Evolutionary conservation across 2,329 filamentous ascomycete genomes (phyloP).

Genomic region (Diaporthe sp.): DNA sequence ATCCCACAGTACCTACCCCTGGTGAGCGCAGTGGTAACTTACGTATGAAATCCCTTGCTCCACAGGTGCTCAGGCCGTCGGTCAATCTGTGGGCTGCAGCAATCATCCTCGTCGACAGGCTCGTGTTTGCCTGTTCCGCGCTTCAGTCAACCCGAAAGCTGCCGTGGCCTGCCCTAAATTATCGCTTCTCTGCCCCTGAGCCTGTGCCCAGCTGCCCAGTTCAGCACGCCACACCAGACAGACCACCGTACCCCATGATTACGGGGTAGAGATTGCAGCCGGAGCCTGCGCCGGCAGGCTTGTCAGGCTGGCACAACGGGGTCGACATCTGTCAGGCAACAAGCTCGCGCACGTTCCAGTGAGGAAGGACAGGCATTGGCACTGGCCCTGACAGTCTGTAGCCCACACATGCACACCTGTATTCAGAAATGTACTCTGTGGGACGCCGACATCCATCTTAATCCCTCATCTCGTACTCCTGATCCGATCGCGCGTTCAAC

Average conservation of each 20-base stretch:
- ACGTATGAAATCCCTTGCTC: background rate
- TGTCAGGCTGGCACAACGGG: background rate
- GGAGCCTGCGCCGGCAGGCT: background rate
- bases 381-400: background rate
- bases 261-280: background rate
- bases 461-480: background rate
- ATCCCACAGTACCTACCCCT: background rate
- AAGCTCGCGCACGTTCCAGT: background rate
- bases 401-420: too few relatives aligned
- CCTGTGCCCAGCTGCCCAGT: background rate
- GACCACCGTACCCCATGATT: background rate
- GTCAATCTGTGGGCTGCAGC: constrained; percentile 15
- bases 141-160: background rate
- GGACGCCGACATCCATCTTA: background rate
- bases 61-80: constrained; percentile 2
- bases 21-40: background rate
- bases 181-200: background rate
- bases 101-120: constrained; percentile 2
- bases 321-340: background rate
- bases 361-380: background rate
- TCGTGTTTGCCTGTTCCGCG: constrained; percentile 8
- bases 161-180: background rate
- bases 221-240: background rate
- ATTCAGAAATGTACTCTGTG: background rate
- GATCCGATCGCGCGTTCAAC: background rate